Base-by-base conservation (phyloP, 139 green algal genomes). In the Axilococcus clingmanii region DNA sequence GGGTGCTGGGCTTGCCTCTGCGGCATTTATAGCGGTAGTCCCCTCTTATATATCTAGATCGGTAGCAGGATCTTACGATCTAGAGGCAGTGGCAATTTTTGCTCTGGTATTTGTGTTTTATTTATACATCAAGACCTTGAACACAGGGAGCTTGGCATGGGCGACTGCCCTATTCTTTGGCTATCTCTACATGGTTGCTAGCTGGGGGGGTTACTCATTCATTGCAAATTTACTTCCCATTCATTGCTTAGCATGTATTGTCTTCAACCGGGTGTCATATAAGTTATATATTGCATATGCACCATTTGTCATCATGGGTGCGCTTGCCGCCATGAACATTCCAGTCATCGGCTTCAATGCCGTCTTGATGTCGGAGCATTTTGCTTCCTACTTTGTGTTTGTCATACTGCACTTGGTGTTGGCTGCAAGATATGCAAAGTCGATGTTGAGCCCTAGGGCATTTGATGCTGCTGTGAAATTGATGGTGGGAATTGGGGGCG, bases 161-260 rank as follows among this genome's bases (percentile, higher is more conserved):
- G 78, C 79, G 3, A 81, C 77, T 2, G 67, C 66, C 7, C 71
- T 70, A 17, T 72, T 76, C 40, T 38, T 77, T 25, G 62, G 76
- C 7, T 95, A 92, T 70, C 68, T 80, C 29, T 95, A 94, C 71
- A 94, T 95, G 86, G 86, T 81, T 33, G 63, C 84, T 48, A 84
- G 71, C 2, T 97, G 89, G 89, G 89, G 89, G 20, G 89, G 90
- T 35, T 97, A 97, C 73, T 82, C 81, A n/a, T 97, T 97, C 76
- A 88, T 97, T 61, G 94, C 95, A 78, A 97, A 97, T 72, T 68
- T 97, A 43, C 61, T 97, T 44, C 88, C 86, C 23, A 91, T 97
- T 41, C 92, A 97, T 73, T 85, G 75, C 50, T 65, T 97, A 35
- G 83, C 81, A 5, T 85, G 68, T 45, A 66, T 94, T 27, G 68